Base-by-base conservation (phyloP, 345 rosid species). In the Eucalyptus virginea region DNA sequence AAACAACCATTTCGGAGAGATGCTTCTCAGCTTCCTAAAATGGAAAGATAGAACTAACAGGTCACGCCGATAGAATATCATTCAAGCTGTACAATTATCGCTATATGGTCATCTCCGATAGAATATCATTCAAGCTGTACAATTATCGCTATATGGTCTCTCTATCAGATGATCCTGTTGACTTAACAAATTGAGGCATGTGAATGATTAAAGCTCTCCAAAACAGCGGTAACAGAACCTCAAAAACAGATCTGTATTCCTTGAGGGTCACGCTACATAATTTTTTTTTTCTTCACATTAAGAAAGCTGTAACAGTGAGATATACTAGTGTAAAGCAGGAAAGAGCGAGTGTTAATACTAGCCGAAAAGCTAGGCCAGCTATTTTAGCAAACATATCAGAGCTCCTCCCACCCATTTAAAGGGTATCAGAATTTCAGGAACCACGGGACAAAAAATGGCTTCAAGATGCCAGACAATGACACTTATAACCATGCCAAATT, bases 1-100 rank as follows among this genome's bases (percentile, higher is more conserved):
- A 97, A 87, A 98, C 99, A 7, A 98, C 99, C 99, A 98, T 98
- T 77, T 98, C 99, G 2, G 99, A 98, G 11, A 98, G 96, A 93
- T 97, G 96, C 95, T 96, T 98, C 95, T 98, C 99, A 54, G 98
- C 94, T 92, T 95, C 98, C 99, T 97, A 93, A 77, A 93, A 77
- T 88, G n/a, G 32, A 65, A 56, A 67, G 28, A 83, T 11, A 77
- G 87, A 87, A 30, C 24, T 52, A 88, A 81, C 87, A 47, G 45
- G 48, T 56, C 65, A 47, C 1, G 40, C 86, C 4, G 11, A 88
- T 44, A 86, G 88, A 45, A 50, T 10, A 89, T 30, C 67, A 62
- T n/a, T 8, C 85, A 77, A 77, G 85, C 47, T 40, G 47, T 21
- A 77, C 16, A 40, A 77, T 77, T 21, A 77, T 40, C 0, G 30